Evolutionary conservation across 1,284 basidiomycete genomes (phyloP).

Genomic region (Trametes versicolor): DNA sequence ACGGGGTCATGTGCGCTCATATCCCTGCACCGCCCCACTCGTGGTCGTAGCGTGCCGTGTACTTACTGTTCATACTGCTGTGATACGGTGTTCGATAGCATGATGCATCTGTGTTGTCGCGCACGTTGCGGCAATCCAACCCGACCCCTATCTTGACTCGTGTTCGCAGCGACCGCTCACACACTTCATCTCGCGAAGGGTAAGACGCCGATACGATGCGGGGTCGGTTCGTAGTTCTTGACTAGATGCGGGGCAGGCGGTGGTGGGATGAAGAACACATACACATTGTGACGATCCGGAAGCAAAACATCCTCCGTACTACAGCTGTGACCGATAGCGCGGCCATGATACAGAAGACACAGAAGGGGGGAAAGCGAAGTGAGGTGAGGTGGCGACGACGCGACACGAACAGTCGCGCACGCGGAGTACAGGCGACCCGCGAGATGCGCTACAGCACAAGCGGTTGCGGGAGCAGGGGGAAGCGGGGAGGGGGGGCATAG

Average conservation of each 20-base stretch:
- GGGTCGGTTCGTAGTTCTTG: too few relatives aligned
- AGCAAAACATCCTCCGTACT: conserved; percentile 28
- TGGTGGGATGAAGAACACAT: conserved; percentile 23
- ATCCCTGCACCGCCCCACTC: conserved; percentile 3
- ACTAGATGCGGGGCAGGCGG: too few relatives aligned
- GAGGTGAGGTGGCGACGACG: conserved; percentile 1
- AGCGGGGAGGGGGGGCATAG: conserved; percentile 9
- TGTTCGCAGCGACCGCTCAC: background rate
- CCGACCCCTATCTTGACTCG: background rate
- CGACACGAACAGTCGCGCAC: conserved; percentile 3
- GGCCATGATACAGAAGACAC: conserved; percentile 7
- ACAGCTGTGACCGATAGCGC: conserved; percentile 15
- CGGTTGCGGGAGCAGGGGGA: conserved; percentile 18
- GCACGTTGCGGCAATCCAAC: background rate
- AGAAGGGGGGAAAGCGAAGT: background rate
- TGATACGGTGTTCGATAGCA: background rate
- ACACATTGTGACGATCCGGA: conserved; percentile 34
- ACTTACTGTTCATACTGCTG: background rate
- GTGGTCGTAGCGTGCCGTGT: conserved; percentile 12
- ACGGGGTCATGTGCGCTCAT: conserved; percentile 12
- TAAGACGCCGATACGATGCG: background rate
- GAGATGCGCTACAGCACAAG: conserved; percentile 11
- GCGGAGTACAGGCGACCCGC: conserved; percentile 1
- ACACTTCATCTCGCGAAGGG: conserved; percentile 7
- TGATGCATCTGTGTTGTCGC: background rate